phyloP scores from a whole-genome alignment of 2,329 filamentous ascomycete genomes.

The Huntiella moniliformis region DNA sequence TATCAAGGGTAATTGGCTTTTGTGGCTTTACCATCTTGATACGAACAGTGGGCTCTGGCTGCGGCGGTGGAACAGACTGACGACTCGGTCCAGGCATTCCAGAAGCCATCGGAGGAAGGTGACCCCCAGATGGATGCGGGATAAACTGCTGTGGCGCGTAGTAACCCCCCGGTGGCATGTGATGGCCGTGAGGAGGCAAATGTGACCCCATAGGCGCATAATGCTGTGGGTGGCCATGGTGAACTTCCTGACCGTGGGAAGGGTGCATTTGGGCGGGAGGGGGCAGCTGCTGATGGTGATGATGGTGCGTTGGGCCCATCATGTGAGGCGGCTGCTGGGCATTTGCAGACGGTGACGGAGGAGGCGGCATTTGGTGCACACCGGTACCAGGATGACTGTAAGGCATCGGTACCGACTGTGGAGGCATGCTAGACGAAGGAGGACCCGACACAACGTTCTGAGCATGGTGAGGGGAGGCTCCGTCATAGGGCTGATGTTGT shows the following conservation, averaged over 20 bases:
- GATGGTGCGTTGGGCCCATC: background rate
- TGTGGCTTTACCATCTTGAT: constrained; percentile 11
- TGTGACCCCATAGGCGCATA: background rate
- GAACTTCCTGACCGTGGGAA: no score
- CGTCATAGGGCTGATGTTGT: background rate
- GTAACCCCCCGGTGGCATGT: background rate
- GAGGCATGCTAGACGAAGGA: background rate
- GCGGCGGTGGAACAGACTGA: background rate
- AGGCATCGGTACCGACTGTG: background rate
- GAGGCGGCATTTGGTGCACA: background rate
- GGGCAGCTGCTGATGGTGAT: background rate
- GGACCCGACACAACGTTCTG: background rate
- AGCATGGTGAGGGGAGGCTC: background rate
- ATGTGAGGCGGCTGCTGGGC: background rate
- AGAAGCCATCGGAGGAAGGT: background rate
- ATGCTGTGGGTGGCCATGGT: background rate
- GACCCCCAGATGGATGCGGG: constrained; percentile 1
- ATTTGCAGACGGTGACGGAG: background rate
- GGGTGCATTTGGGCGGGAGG: background rate
- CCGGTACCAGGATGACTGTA: background rate
- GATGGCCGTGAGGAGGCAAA: background rate
- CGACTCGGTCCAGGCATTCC: background rate
- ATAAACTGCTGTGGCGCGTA: constrained; percentile 4
- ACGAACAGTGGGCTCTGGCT: constrained; percentile 4
- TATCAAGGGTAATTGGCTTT: constrained; percentile 10